Conservation (phyloP, 108 stramenopile species). For the Cyclotella sp. region DNA sequence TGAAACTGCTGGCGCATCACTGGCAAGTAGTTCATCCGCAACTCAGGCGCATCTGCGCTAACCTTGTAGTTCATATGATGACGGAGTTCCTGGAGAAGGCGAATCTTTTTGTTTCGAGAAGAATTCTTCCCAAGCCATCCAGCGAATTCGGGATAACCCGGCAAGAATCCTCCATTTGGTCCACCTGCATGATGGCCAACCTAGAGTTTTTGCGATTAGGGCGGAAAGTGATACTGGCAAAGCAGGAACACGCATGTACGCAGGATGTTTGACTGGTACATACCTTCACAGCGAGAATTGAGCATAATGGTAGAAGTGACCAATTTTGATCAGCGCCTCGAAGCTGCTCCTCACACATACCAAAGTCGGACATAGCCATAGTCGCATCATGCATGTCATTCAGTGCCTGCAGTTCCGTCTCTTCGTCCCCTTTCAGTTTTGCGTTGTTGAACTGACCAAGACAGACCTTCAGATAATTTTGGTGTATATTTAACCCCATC, state of each 20-base stretch:
- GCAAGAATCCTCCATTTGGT: slow-evolving; percentile 71
- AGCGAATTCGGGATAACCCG: slow-evolving; percentile 93
- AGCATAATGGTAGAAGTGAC: slow-evolving; percentile 86
- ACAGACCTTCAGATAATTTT: slow-evolving; percentile 91
- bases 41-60: slow-evolving; percentile 61
- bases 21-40: slow-evolving; percentile 86
- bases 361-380: slow-evolving; percentile 89
- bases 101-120: slow-evolving; percentile 74
- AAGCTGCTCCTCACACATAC: slow-evolving; percentile 75
- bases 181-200: slow-evolving; percentile 89
- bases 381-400: slow-evolving; percentile 82
- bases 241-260: neutral
- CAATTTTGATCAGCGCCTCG: slow-evolving; percentile 94
- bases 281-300: slow-evolving; percentile 81
- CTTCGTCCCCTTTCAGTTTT: slow-evolving; percentile 60
- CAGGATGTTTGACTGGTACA: neutral
- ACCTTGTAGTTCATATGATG: slow-evolving; percentile 91
- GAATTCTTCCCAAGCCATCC: slow-evolving; percentile 97
- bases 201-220: neutral
- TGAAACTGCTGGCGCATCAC: slow-evolving; percentile 70
- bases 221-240: neutral
- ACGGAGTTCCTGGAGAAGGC: slow-evolving; percentile 85
- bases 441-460: slow-evolving; percentile 50
- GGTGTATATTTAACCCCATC: slow-evolving; percentile 92
- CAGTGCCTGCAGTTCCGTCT: slow-evolving; percentile 51